These are phyloP conservation scores for Kregervanrija pseudodelftensis DNA, from an alignment of 805 yeast species.

Conservation along the genomic window DNA sequence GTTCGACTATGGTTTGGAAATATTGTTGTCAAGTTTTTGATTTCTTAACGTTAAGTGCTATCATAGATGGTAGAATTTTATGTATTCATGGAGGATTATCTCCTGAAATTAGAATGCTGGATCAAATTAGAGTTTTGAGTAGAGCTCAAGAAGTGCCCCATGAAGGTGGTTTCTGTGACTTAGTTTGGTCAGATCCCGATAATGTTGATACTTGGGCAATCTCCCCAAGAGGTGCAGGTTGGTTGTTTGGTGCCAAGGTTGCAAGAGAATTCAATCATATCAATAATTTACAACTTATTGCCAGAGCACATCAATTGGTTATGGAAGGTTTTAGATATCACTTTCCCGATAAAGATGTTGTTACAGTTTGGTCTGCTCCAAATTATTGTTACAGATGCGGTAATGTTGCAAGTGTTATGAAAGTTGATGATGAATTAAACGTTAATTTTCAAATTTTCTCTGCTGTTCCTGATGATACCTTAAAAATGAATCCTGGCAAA, in stretches of 20 bases:
- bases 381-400: slow-evolving; percentile 97
- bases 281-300: slow-evolving; percentile 78
- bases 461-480: slow-evolving; percentile 83
- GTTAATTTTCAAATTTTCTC: slow-evolving; percentile 91
- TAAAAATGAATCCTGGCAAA: slow-evolving; percentile 29
- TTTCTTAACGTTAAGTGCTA: slow-evolving; percentile 88
- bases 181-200: slow-evolving; percentile 98
- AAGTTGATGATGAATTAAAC: slow-evolving; percentile 76
- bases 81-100: slow-evolving; percentile 98
- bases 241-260: slow-evolving; percentile 92
- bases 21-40: slow-evolving; percentile 96
- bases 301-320: slow-evolving; percentile 95
- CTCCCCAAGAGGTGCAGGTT: slow-evolving; percentile 97
- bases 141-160: slow-evolving; percentile 99
- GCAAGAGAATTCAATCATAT: slow-evolving; percentile 95
- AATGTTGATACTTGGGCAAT: slow-evolving; percentile 98
- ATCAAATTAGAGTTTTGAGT: slow-evolving; percentile 87
- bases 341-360: slow-evolving; percentile 93
- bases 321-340: slow-evolving; percentile 98
- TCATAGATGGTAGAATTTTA: slow-evolving; percentile 86
- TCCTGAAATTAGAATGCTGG: slow-evolving; percentile 96
- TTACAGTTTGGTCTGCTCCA: slow-evolving; percentile 97
- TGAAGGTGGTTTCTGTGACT: slow-evolving; percentile 97
- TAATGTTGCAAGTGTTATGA: slow-evolving; percentile 97
- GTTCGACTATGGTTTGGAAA: slow-evolving; percentile 93